These are phyloP conservation scores for Ceriops zippeliana DNA, from an alignment of 345 rosid genomes.

Conservation along the genomic window DNA sequence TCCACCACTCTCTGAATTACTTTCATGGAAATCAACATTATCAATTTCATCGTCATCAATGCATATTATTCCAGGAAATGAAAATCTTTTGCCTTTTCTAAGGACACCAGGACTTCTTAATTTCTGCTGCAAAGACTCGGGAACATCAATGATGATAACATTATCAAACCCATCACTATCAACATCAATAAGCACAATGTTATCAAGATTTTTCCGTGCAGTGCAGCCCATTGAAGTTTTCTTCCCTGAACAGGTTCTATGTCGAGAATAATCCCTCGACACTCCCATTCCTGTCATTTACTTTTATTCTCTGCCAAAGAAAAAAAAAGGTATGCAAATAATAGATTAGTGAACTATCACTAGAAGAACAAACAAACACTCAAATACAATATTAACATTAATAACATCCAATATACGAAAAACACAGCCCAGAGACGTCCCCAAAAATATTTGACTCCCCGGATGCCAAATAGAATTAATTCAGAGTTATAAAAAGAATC, in stretches of 20 bases:
- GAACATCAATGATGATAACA: constrained; percentile 58
- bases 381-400: no score
- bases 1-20: constrained; percentile 20
- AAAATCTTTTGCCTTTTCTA: constrained; percentile 27
- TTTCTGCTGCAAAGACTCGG: constrained; percentile 41
- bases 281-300: constrained; percentile 39
- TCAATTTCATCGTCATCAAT: constrained; percentile 47
- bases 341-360: no score
- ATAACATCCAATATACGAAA: no score
- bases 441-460: no score
- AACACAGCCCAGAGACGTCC: no score
- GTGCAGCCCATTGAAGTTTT: constrained; percentile 31
- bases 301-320: no score
- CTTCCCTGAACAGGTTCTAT: constrained; percentile 40
- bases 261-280: constrained; percentile 38
- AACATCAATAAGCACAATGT: constrained; percentile 63
- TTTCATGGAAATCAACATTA: constrained; percentile 20
- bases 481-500: no score
- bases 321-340: no score
- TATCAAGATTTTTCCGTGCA: constrained; percentile 33
- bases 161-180: constrained; percentile 46
- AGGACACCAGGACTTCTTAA: constrained; percentile 33
- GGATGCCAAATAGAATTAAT: no score
- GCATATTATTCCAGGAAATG: constrained; percentile 44
- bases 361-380: no score